These are phyloP conservation scores for Juglanconis oblonga DNA, from an alignment of 2,329 filamentous ascomycete species.

Conservation along the genomic window DNA sequence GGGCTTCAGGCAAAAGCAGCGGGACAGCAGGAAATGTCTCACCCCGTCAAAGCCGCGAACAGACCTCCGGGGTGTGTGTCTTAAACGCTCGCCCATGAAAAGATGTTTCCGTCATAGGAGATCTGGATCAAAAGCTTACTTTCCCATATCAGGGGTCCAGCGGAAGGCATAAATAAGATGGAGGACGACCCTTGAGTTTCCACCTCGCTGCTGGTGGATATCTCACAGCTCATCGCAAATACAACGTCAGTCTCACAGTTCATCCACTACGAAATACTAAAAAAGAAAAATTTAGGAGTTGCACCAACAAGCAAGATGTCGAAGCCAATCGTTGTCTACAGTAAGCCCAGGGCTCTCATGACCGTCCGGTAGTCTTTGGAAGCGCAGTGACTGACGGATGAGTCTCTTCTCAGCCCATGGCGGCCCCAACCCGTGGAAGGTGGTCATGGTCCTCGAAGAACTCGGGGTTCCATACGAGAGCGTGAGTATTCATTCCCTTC, in stretches of 20 bases:
- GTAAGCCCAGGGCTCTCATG: neutral
- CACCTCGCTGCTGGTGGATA: too few relatives aligned
- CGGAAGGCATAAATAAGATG: neutral
- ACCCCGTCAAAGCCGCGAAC: too few relatives aligned
- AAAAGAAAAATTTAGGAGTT: neutral
- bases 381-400: neutral
- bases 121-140: too few relatives aligned
- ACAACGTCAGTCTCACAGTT: too few relatives aligned
- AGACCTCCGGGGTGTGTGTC: too few relatives aligned
- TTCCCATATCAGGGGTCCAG: too few relatives aligned
- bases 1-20: too few relatives aligned
- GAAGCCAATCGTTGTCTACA: neutral
- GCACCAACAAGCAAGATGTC: neutral
- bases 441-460: conserved; percentile 3
- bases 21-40: too few relatives aligned
- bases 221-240: too few relatives aligned
- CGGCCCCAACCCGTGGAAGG: conserved; percentile 4
- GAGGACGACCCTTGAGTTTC: too few relatives aligned
- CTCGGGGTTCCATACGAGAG: conserved; percentile 9
- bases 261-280: neutral
- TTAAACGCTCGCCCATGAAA: too few relatives aligned
- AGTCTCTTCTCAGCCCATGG: neutral
- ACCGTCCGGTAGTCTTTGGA: neutral
- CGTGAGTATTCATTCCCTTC: conserved; percentile 23
- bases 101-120: too few relatives aligned